Conservation (phyloP, 2,329 filamentous ascomycete species). For the Pestalotiopsis sp. region DNA sequence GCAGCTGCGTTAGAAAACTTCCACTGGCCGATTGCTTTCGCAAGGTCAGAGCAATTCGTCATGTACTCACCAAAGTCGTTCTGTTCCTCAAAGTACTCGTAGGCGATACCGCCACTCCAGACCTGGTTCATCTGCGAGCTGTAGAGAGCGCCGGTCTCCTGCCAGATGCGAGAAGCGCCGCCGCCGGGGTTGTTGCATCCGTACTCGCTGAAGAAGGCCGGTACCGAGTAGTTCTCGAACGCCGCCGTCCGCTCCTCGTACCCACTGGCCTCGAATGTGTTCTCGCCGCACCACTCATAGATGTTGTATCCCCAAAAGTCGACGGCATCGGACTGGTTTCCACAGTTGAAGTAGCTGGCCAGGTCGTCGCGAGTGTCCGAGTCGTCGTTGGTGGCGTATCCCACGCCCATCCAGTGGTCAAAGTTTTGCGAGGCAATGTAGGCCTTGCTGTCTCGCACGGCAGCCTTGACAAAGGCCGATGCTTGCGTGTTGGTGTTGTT, state of each 20-base stretch:
- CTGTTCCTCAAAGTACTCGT: conserved; percentile 77
- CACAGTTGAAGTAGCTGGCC: conserved; percentile 75
- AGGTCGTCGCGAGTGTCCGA: conserved; percentile 66
- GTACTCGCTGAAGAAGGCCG: conserved; percentile 79
- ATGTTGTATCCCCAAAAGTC: conserved; percentile 87
- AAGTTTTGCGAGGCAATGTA: conserved; percentile 68
- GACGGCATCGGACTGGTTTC: conserved; percentile 56
- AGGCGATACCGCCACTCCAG: conserved; percentile 78
- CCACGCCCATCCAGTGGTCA: conserved; percentile 69
- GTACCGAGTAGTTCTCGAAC: conserved; percentile 70
- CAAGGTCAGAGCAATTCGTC: background rate
- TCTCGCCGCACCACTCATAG: conserved; percentile 77
- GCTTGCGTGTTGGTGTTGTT: conserved; percentile 70
- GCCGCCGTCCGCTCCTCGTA: conserved; percentile 69
- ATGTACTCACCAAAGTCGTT: conserved; percentile 63
- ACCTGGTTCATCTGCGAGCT: conserved; percentile 67
- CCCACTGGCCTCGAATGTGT: conserved; percentile 64
- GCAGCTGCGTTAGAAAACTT: background rate
- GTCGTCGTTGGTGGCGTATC: conserved; percentile 78
- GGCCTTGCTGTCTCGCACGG: conserved; percentile 74
- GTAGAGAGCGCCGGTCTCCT: conserved; percentile 68
- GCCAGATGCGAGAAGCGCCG: conserved; percentile 62
- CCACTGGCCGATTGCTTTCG: no score
- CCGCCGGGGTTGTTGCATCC: conserved; percentile 65
- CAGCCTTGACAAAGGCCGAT: conserved; percentile 76